phyloP scores from a whole-genome alignment of 192 early-diverging fungal genomes.

The Podila verticillata region DNA sequence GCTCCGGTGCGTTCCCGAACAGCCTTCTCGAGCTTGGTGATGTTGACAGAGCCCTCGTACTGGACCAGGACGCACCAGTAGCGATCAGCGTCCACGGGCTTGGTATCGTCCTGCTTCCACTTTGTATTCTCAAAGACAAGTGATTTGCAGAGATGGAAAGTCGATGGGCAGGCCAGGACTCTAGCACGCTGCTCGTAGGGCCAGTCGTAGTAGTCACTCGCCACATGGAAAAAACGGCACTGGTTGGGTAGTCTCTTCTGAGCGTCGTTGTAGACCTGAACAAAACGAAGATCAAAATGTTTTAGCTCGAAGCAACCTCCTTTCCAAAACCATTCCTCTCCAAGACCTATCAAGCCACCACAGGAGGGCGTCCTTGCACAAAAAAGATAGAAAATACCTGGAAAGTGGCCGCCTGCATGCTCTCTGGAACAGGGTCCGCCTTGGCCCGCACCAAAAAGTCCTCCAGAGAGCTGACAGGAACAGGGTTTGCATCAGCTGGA shows the following conservation, averaged over 20 bases:
- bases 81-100: constrained; percentile 45
- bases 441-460: constrained; percentile 30
- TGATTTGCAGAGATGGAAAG: constrained; percentile 88
- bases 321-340: not conserved
- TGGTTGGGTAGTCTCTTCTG: constrained; percentile 28
- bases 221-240: constrained; percentile 76
- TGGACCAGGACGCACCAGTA: constrained; percentile 53
- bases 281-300: not conserved
- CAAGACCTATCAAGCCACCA: not conserved
- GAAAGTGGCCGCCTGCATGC: constrained; percentile 25
- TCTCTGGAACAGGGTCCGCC: constrained; percentile 9
- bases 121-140: constrained; percentile 92
- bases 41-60: constrained; percentile 47
- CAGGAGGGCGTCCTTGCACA: too few species aligned
- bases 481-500: constrained; percentile 16
- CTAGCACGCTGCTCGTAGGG: constrained; percentile 74
- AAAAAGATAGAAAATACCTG: constrained; percentile 6
- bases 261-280: constrained; percentile 39
- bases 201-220: constrained; percentile 84
- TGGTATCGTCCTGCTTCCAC: constrained; percentile 60
- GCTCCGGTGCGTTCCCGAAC: constrained; percentile 44
- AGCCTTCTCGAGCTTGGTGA: constrained; percentile 49
- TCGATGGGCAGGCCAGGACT: constrained; percentile 70
- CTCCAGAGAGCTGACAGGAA: constrained; percentile 16
- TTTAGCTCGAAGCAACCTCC: too few species aligned